These are phyloP conservation scores for Metschnikowia henanensis DNA, from an alignment of 805 yeast genomes.

Conservation along the genomic window DNA sequence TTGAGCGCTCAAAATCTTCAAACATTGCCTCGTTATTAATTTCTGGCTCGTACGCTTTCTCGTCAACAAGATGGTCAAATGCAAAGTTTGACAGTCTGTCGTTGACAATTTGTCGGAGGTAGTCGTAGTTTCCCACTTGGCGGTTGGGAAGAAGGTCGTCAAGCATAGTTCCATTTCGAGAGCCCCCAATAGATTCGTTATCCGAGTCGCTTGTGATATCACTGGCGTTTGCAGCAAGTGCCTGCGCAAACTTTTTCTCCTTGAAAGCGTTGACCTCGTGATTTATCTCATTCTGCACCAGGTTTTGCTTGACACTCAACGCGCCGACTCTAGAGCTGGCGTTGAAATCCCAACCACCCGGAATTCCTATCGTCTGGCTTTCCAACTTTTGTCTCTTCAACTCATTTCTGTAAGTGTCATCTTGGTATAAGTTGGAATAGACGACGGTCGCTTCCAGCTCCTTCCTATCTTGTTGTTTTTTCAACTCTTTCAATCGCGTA, in stretches of 20 bases:
- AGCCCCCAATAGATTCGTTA: conserved; percentile 15
- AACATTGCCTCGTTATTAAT: conserved; percentile 36
- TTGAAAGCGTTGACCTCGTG: conserved; percentile 24
- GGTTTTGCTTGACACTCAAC: conserved; percentile 28
- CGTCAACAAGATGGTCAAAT: conserved; percentile 47
- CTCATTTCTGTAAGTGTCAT: conserved; percentile 30
- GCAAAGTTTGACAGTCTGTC: conserved; percentile 30
- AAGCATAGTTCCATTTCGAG: conserved; percentile 15
- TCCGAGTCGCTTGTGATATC: conserved; percentile 34
- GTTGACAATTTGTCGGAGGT: conserved; percentile 35
- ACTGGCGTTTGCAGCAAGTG: conserved; percentile 27
- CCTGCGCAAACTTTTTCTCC: conserved; percentile 23
- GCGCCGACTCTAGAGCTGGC: conserved; percentile 18
- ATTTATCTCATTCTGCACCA: conserved; percentile 33
- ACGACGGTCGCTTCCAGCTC: conserved; percentile 44
- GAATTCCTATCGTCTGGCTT: conserved; percentile 31
- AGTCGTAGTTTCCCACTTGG: conserved; percentile 26
- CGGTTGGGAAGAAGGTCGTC: conserved; percentile 15
- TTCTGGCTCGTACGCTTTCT: conserved; percentile 74
- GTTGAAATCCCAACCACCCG: conserved; percentile 37
- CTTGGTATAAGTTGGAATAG: conserved; percentile 31
- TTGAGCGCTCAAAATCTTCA: conserved; percentile 38
- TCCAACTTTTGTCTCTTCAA: conserved; percentile 35
- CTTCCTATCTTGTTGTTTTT: conserved; percentile 32
- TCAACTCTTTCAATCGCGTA: conserved; percentile 35